Conservation (phyloP, 768 basidiomycete genomes). For the Clavulina sp. region DNA sequence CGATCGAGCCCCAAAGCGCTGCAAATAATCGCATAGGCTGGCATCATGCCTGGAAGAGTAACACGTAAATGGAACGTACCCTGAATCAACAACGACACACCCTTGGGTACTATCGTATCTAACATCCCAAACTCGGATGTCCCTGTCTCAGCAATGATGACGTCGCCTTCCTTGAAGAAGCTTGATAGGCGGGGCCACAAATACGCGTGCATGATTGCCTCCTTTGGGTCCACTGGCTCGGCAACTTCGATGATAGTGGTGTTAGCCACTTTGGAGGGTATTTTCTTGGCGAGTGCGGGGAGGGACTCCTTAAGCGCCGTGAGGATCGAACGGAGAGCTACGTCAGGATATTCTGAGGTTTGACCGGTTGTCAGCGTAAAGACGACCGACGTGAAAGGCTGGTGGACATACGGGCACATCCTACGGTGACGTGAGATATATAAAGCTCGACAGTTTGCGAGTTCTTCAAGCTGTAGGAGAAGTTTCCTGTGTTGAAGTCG, state of each 20-base stretch:
- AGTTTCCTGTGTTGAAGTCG: neutral
- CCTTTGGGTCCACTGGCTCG: too few relatives aligned
- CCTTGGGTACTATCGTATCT: slow-evolving; percentile 61
- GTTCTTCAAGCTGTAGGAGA: neutral
- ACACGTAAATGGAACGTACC: slow-evolving; percentile 9
- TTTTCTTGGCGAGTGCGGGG: slow-evolving; percentile 47
- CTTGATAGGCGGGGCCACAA: slow-evolving; percentile 66
- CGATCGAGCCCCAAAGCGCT: slow-evolving; percentile 84
- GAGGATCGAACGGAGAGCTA: slow-evolving; percentile 67
- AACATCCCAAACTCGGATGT: slow-evolving; percentile 63
- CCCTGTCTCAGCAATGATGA: slow-evolving; percentile 80
- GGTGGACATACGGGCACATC: slow-evolving; percentile 27
- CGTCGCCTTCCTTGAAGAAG: slow-evolving; percentile 56
- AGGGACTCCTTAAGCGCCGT: too few relatives aligned
- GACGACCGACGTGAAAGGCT: neutral
- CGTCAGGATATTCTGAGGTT: slow-evolving; percentile 31
- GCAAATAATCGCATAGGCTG: slow-evolving; percentile 12
- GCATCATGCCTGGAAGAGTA: neutral
- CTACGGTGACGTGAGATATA: slow-evolving; percentile 50
- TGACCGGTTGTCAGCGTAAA: neutral
- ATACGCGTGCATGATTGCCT: slow-evolving; percentile 52
- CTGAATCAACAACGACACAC: slow-evolving; percentile 48
- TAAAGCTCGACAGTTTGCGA: slow-evolving; percentile 66
- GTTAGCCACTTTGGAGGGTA: slow-evolving; percentile 1
- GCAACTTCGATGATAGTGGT: too few relatives aligned